Conservation (phyloP, 345 rosid genomes). For the Laguncularia racemosa region DNA sequence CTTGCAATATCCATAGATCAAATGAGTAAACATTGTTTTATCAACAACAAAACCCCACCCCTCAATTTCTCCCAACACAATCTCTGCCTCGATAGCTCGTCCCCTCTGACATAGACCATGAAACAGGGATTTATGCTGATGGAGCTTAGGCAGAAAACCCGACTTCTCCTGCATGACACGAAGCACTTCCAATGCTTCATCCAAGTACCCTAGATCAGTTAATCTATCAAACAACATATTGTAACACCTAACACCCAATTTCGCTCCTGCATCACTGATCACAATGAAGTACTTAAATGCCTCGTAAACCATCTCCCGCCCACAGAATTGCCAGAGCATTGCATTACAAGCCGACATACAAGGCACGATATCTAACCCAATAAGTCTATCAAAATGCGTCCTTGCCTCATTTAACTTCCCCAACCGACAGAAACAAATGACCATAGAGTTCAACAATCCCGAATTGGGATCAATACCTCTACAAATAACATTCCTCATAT, state of each 20-base stretch:
- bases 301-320: slow-evolving; percentile 34
- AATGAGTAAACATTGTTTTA: slow-evolving; percentile 43
- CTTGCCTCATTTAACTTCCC: slow-evolving; percentile 48
- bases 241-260: slow-evolving; percentile 34
- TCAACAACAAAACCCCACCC: slow-evolving; percentile 42
- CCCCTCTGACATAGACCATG: slow-evolving; percentile 55
- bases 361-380: slow-evolving; percentile 25
- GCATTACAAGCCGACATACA: slow-evolving; percentile 25
- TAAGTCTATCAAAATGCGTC: slow-evolving; percentile 33
- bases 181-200: slow-evolving; percentile 45
- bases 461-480: slow-evolving; percentile 36
- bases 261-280: slow-evolving; percentile 19
- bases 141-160: slow-evolving; percentile 28
- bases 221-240: slow-evolving; percentile 40
- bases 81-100: slow-evolving; percentile 41
- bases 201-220: slow-evolving; percentile 35
- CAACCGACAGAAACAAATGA: slow-evolving; percentile 43
- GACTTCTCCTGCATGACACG: slow-evolving; percentile 33
- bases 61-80: slow-evolving; percentile 45
- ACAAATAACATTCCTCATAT: slow-evolving; percentile 22
- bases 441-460: slow-evolving; percentile 35
- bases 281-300: slow-evolving; percentile 35
- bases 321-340: slow-evolving; percentile 32
- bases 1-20: slow-evolving; percentile 45
- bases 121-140: slow-evolving; percentile 47